Evolutionary conservation across 768 basidiomycete genomes (phyloP).

Genomic region (Phanerodontia chrysosporium): DNA sequence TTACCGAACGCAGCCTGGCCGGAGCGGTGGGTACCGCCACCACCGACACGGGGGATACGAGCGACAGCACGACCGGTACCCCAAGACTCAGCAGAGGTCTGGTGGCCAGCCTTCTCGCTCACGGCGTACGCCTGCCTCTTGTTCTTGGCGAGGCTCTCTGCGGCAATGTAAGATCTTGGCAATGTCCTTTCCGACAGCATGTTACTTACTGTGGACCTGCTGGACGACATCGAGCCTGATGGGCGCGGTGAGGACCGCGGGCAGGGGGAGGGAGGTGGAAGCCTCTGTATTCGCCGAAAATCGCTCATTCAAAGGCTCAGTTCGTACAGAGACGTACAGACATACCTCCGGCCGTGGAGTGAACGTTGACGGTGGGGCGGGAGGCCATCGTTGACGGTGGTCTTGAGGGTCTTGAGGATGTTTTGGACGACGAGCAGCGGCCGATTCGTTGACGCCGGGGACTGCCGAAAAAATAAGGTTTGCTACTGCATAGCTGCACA

Average conservation of each 20-base stretch:
- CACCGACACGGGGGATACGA: slow-evolving; percentile 99
- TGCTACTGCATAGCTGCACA: slow-evolving; percentile 12
- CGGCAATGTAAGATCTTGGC: slow-evolving; percentile 13
- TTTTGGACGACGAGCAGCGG: slow-evolving; percentile 9
- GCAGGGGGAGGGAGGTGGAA: slow-evolving; percentile 85
- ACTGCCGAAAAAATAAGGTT: slow-evolving; percentile 15
- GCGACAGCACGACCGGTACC: slow-evolving; percentile 99
- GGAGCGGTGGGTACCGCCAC: slow-evolving; percentile 96
- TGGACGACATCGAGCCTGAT: slow-evolving; percentile 98
- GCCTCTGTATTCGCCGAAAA: slow-evolving; percentile 48
- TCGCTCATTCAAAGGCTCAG: neutral
- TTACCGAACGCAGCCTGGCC: slow-evolving; percentile 99
- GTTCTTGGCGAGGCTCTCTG: slow-evolving; percentile 98
- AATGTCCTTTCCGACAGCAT: neutral
- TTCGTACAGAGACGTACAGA: neutral
- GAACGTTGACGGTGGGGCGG: slow-evolving; percentile 87
- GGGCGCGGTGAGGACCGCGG: slow-evolving; percentile 95
- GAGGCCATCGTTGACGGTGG: slow-evolving; percentile 70
- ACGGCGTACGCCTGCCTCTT: slow-evolving; percentile 96
- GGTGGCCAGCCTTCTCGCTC: slow-evolving; percentile 96
- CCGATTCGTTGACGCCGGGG: slow-evolving; percentile 10
- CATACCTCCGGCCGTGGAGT: slow-evolving; percentile 70
- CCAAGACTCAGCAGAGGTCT: slow-evolving; percentile 99
- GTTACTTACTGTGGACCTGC: slow-evolving; percentile 93
- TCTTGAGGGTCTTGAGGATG: slow-evolving; percentile 40